Evolutionary conservation across 805 yeast genomes (phyloP).

Genomic region (Debaryomyces maramus): DNA sequence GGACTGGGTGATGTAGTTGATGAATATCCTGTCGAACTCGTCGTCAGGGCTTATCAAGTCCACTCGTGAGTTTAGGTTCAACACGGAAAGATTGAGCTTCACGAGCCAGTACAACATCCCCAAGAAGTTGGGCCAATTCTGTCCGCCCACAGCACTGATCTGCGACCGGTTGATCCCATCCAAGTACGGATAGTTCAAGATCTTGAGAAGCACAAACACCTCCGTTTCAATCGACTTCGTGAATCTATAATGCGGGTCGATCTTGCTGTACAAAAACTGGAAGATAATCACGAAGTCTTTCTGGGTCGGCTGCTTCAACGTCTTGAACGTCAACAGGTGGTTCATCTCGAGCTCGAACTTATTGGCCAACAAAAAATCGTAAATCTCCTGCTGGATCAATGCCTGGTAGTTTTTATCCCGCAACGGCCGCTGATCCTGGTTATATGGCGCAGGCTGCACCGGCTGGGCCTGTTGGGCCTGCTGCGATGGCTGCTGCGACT

Average conservation of each 20-base stretch:
- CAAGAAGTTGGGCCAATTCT: constrained; percentile 79
- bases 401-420: constrained; percentile 70
- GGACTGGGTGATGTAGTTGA: constrained; percentile 61
- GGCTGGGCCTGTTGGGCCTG: constrained; percentile 8
- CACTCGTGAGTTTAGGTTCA: constrained; percentile 29
- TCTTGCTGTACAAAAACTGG: constrained; percentile 71
- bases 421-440: constrained; percentile 70
- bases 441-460: constrained; percentile 8
- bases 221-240: constrained; percentile 71
- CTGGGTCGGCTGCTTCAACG: constrained; percentile 78
- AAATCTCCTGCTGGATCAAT: constrained; percentile 64
- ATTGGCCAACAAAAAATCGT: constrained; percentile 59
- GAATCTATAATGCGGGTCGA: constrained; percentile 79
- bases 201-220: constrained; percentile 64
- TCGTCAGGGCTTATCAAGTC: constrained; percentile 42
- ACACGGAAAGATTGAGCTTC: constrained; percentile 45
- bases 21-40: constrained; percentile 51
- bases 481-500: constrained; percentile 13
- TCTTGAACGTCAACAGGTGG: constrained; percentile 63
- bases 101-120: constrained; percentile 86
- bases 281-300: constrained; percentile 78
- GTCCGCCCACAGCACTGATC: constrained; percentile 88
- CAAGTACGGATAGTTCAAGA: constrained; percentile 73
- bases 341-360: constrained; percentile 75
- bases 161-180: constrained; percentile 81